phyloP scores from a whole-genome alignment of 768 basidiomycete genomes.

The Macrolepiota albuminosa region DNA sequence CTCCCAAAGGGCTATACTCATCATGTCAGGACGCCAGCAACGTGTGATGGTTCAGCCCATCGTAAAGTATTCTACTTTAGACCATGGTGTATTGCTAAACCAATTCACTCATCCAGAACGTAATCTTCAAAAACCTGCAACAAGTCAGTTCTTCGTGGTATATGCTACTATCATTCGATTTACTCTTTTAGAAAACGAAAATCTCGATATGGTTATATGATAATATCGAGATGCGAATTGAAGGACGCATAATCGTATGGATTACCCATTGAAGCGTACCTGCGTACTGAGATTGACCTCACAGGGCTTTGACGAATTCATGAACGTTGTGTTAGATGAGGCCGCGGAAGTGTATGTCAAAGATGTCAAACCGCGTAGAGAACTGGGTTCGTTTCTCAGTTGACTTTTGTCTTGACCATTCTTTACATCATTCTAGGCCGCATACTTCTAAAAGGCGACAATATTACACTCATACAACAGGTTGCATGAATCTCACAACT shows the following conservation, averaged over 20 bases:
- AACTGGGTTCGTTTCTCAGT: slow-evolving; percentile 58
- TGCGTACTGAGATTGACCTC: background rate
- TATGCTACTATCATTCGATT: slow-evolving; percentile 7
- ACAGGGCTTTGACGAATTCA: slow-evolving; percentile 99
- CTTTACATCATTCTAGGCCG: slow-evolving; percentile 54
- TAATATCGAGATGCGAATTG: slow-evolving; percentile 94
- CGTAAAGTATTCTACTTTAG: slow-evolving; percentile 47
- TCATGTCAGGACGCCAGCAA: slow-evolving; percentile 89
- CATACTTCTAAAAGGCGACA: slow-evolving; percentile 95
- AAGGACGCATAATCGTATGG: slow-evolving; percentile 93
- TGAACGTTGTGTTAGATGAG: slow-evolving; percentile 96
- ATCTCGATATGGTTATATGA: slow-evolving; percentile 96
- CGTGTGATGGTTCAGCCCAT: slow-evolving; percentile 99
- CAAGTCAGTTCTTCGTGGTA: slow-evolving; percentile 42
- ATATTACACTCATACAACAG: slow-evolving; percentile 96
- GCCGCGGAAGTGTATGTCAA: slow-evolving; percentile 90
- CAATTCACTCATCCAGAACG: slow-evolving; percentile 52
- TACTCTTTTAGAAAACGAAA: slow-evolving; percentile 52
- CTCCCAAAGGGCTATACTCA: slow-evolving; percentile 19
- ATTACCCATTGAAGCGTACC: slow-evolving; percentile 3
- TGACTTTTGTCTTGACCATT: slow-evolving; percentile 1
- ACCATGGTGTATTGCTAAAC: slow-evolving; percentile 9
- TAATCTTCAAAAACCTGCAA: slow-evolving; percentile 97
- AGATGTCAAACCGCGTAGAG: slow-evolving; percentile 78
- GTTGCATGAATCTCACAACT: slow-evolving; percentile 22